A percentile compares a stretch with the other conserved stretches of the same genome.
phyloP scores from a whole-genome alignment of 768 basidiomycete genomes.

The Suillus cothurnatus region DNA sequence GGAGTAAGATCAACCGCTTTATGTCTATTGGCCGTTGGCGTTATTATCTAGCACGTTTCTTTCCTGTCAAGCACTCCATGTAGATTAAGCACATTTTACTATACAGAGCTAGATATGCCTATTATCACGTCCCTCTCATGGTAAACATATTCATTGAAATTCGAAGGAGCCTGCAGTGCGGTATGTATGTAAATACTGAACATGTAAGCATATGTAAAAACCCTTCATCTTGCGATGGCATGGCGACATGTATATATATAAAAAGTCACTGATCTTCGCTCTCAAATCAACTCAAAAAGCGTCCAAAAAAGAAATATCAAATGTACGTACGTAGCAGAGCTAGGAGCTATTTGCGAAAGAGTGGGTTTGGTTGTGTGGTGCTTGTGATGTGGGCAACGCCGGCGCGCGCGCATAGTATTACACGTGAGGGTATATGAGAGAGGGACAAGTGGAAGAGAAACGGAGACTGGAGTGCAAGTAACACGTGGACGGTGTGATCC shows the following conservation, averaged over 20 bases:
- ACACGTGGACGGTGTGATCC: constrained; percentile 24
- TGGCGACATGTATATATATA: background rate
- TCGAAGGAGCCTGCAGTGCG: background rate
- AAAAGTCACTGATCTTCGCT: background rate
- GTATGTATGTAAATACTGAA: constrained; percentile 8
- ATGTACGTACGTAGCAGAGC: constrained; percentile 13
- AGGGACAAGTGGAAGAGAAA: constrained; percentile 20
- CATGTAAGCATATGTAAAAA: constrained; percentile 8
- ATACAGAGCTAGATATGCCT: constrained; percentile 22
- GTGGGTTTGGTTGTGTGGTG: constrained; percentile 8
- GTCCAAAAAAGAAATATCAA: constrained; percentile 16
- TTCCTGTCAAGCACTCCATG: constrained; percentile 35
- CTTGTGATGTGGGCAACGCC: constrained; percentile 10
- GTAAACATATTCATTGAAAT: constrained; percentile 4
- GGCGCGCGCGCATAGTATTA: constrained; percentile 35
- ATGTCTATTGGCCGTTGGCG: constrained; percentile 9
- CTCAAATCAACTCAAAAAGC: background rate
- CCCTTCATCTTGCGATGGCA: background rate
- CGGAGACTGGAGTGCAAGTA: constrained; percentile 1
- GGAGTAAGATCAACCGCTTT: constrained; percentile 37
- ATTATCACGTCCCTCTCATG: background rate
- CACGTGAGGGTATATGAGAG: constrained; percentile 40
- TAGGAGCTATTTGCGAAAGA: constrained; percentile 14
- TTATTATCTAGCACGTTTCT: constrained; percentile 23
- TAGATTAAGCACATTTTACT: constrained; percentile 37